Percentiles rank a stretch among this genome's conserved stretches.
Evolutionary conservation across 495 filamentous ascomycete species (phyloP).

Genomic region (Annulohypoxylon bovei): DNA sequence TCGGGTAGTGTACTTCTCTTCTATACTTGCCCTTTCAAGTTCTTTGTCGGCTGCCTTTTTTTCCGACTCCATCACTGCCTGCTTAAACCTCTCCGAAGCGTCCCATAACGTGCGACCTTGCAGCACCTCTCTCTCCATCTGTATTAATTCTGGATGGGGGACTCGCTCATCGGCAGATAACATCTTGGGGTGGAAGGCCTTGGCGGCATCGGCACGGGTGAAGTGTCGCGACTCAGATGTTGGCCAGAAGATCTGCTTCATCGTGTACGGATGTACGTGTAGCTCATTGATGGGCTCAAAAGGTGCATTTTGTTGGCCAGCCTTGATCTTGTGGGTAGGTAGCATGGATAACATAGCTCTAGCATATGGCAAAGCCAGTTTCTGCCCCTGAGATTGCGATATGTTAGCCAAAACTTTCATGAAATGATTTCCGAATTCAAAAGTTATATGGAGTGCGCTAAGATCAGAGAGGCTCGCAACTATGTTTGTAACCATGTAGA

Average conservation of each 20-base stretch:
- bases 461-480: conserved; percentile 60
- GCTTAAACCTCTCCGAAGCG: conserved; percentile 51
- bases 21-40: conserved; percentile 52
- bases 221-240: conserved; percentile 89
- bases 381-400: conserved; percentile 70
- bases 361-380: conserved; percentile 77
- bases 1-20: conserved; percentile 57
- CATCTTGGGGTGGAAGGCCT: conserved; percentile 76
- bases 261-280: conserved; percentile 79
- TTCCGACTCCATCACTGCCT: conserved; percentile 49
- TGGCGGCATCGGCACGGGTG: conserved; percentile 87
- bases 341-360: conserved; percentile 83
- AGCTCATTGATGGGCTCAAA: conserved; percentile 96
- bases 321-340: conserved; percentile 57
- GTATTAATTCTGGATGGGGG: conserved; percentile 85
- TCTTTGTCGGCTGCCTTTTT: conserved; percentile 49
- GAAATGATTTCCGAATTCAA: conserved; percentile 8
- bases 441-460: conserved; percentile 28
- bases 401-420: conserved; percentile 10
- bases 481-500: conserved; percentile 76
- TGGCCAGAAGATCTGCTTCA: conserved; percentile 88
- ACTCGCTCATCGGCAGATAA: conserved; percentile 87
- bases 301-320: conserved; percentile 36
- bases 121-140: conserved; percentile 63
- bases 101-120: conserved; percentile 46